Base-by-base conservation (phyloP, 768 basidiomycete species). In the Floccularia luteovirens region DNA sequence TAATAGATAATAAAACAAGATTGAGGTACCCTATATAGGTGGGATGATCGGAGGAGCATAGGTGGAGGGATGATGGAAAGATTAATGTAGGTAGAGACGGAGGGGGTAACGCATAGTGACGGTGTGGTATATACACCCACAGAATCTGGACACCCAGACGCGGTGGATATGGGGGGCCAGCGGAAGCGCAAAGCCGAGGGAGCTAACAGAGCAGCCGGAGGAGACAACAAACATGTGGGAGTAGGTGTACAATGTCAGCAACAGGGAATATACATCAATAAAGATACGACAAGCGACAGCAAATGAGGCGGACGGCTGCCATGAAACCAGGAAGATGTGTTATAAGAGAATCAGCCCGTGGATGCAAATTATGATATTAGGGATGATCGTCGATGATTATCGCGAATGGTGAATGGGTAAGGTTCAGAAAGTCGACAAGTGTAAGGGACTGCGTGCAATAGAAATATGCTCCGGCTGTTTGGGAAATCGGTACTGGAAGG, bases 401-500 rank as follows among this genome's bases (percentile, higher is more conserved):
- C 43, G 17, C n/a, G n/a, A n/a, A n/a, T n/a, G n/a, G n/a, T n/a
- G 33, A 36, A n/a, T n/a, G 28, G 21, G 31, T 21, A 14, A 33
- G 36, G 39, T 43, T 63, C 53, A 83, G 52, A 85, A 85, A 2
- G 82, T 83, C 28, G 82, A 79, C 41, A 78, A 54, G 27, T 62
- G 62, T 43, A 64, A 62, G n/a, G 75, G 74, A 19, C 66, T 72
- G 24, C 64, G 59, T 28, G 69, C 65, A 5, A 74, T 43, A 19
- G 50, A 60, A 11, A 63, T 50, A 5, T 68, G 69, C 48, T 73
- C 71, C 33, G 64, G 63, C 43, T 74, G 62, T 50, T 64, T 68
- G 33, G 70, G 67, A 46, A 73, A 74, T 34, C 82, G 72, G 43
- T 82, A 78, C 54, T 80, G 79, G 60, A 85, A 82, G n/a, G 69